These are phyloP conservation scores for Yamadazyma songkhlaensis DNA, from an alignment of 1,139 yeast species.

Conservation along the genomic window DNA sequence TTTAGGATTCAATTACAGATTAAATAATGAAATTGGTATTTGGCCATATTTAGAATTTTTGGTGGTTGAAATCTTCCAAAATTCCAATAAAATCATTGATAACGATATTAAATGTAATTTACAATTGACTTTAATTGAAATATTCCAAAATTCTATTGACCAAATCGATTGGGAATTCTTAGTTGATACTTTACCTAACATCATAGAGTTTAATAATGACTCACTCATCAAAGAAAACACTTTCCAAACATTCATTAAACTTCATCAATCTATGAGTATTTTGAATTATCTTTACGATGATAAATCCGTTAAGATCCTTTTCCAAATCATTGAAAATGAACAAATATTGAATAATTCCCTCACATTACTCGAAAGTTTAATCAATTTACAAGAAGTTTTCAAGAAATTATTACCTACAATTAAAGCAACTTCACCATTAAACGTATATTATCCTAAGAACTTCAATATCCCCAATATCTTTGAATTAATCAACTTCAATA, in stretches of 20 bases:
- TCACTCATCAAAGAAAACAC: conserved; percentile 33
- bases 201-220: conserved; percentile 35
- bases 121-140: conserved; percentile 51
- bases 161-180: conserved; percentile 66
- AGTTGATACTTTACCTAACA: conserved; percentile 34
- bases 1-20: conserved; percentile 60
- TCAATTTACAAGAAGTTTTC: conserved; percentile 51
- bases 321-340: conserved; percentile 52
- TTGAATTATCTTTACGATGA: conserved; percentile 63
- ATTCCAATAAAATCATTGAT: conserved; percentile 25
- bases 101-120: conserved; percentile 42
- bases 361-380: conserved; percentile 43
- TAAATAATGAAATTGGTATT: conserved; percentile 52
- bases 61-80: conserved; percentile 61
- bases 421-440: conserved; percentile 18
- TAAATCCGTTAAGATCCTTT: conserved; percentile 52
- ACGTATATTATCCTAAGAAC: conserved; percentile 43
- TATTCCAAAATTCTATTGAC: conserved; percentile 51
- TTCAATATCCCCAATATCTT: conserved; percentile 53
- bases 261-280: conserved; percentile 69
- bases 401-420: conserved; percentile 14
- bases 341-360: conserved; percentile 41
- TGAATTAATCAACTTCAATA: conserved; percentile 67
- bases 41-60: conserved; percentile 81
- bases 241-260: conserved; percentile 38